These are phyloP conservation scores for Claviceps quebecensis DNA, from an alignment of 2,329 filamentous ascomycete genomes.

Conservation along the genomic window DNA sequence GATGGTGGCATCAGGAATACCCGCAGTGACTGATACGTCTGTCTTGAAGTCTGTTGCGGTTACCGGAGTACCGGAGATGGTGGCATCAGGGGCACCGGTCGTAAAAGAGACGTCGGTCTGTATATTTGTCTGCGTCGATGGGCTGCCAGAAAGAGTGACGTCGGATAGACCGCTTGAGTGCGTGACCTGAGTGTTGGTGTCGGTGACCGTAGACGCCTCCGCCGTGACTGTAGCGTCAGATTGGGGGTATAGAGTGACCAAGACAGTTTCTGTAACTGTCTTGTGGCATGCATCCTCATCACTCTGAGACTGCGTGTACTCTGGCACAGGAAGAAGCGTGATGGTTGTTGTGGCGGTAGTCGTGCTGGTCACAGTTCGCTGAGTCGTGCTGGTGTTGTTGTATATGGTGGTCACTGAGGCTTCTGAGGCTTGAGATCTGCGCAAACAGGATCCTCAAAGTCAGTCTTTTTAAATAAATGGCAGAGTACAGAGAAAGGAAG, in stretches of 20 bases:
- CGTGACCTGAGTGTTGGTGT: constrained; percentile 12
- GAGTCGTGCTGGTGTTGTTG: constrained; percentile 6
- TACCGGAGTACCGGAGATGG: constrained; percentile 15
- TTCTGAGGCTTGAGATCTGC: constrained; percentile 20
- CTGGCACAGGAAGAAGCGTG: constrained; percentile 10
- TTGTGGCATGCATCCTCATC: constrained; percentile 8
- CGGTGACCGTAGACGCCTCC: constrained; percentile 12
- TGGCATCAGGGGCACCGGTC: constrained; percentile 13
- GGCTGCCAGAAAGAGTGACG: constrained; percentile 16
- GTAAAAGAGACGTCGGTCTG: constrained; percentile 12
- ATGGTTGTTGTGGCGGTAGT: constrained; percentile 11
- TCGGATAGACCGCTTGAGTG: constrained; percentile 12
- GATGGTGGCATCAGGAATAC: constrained; percentile 19
- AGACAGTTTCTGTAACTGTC: constrained; percentile 5
- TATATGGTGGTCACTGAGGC: constrained; percentile 22
- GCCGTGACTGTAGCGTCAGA: constrained; percentile 15
- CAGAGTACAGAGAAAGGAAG: too few species aligned
- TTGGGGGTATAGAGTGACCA: constrained; percentile 5
- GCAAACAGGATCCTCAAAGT: constrained; percentile 1
- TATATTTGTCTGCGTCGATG: constrained; percentile 12
- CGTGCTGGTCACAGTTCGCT: constrained; percentile 9
- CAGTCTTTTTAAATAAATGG: background rate
- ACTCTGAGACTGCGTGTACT: constrained; percentile 11
- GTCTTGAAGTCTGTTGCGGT: constrained; percentile 19
- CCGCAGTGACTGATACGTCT: constrained; percentile 15